Conservation (phyloP, 306 rosid genomes). For the Glycine tomentella region DNA sequence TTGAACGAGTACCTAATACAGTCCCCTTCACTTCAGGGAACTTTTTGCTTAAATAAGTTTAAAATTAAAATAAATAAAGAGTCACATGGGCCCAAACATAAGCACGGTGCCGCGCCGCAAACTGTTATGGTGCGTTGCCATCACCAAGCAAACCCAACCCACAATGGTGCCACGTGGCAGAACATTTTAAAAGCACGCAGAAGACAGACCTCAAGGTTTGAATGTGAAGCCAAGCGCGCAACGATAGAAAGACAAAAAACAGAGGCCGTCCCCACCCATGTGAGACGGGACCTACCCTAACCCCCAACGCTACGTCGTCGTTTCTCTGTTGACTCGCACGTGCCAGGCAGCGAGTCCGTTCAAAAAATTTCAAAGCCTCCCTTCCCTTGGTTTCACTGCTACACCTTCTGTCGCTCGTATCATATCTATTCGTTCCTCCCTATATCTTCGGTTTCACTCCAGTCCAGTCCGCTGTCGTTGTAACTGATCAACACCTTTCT, state of each 20-base stretch:
- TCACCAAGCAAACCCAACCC: not conserved
- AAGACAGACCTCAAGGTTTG: constrained; percentile 54
- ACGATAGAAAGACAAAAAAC: constrained; percentile 48
- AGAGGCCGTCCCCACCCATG: constrained; percentile 75
- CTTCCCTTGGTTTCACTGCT: not conserved
- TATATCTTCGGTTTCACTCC: constrained; percentile 62
- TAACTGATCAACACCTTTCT: not conserved
- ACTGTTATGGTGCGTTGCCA: not conserved
- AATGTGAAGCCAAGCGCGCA: constrained; percentile 89
- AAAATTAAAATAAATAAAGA: not conserved
- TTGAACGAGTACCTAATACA: not conserved
- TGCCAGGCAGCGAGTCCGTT: constrained; percentile 10
- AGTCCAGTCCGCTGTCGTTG: constrained; percentile 20
- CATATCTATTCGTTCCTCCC: constrained; percentile 45
- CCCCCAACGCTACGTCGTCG: constrained; percentile 59
- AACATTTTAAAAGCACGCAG: not conserved
- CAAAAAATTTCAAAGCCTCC: constrained; percentile 58
- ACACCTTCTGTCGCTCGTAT: constrained; percentile 7
- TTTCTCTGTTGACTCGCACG: constrained; percentile 49
- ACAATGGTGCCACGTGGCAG: constrained; percentile 50
- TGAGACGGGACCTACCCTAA: constrained; percentile 40
- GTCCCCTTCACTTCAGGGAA: not conserved
- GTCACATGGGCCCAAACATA: constrained; percentile 23
- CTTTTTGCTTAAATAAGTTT: not conserved
- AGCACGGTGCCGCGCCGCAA: constrained; percentile 35